A percentile compares a stretch with the other conserved stretches of the same genome.
These are phyloP conservation scores for Fusarium torulosum DNA, from an alignment of 2,329 filamentous ascomycete species.

Conservation along the genomic window DNA sequence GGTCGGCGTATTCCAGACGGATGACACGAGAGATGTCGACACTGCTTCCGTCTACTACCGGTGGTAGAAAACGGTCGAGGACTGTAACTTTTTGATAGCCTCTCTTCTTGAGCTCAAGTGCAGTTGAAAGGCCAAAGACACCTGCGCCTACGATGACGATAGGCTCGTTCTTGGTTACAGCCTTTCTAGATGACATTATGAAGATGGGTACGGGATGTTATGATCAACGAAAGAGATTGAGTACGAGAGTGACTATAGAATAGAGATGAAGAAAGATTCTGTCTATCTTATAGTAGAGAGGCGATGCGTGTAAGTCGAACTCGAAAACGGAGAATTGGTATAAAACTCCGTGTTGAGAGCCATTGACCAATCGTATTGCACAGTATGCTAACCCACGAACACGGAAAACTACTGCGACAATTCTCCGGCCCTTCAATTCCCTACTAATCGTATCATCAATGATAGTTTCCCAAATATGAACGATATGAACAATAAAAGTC, in stretches of 20 bases:
- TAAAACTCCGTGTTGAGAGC: slow-evolving; percentile 22
- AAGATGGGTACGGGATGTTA: no score
- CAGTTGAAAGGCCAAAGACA: slow-evolving; percentile 64
- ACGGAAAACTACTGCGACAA: slow-evolving; percentile 26
- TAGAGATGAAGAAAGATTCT: neutral
- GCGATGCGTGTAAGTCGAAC: slow-evolving; percentile 9
- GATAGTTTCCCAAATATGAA: neutral
- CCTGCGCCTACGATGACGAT: slow-evolving; percentile 60
- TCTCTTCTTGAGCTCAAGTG: slow-evolving; percentile 58
- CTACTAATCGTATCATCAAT: neutral
- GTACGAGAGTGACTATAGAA: neutral
- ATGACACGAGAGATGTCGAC: slow-evolving; percentile 59
- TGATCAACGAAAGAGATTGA: no score
- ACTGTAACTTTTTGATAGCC: slow-evolving; percentile 62
- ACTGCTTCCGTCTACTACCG: slow-evolving; percentile 55
- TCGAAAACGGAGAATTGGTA: slow-evolving; percentile 15
- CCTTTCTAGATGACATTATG: slow-evolving; percentile 36
- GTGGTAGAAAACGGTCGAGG: slow-evolving; percentile 57
- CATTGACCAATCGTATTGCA: slow-evolving; percentile 38
- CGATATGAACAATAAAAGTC: neutral
- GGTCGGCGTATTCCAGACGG: slow-evolving; percentile 72
- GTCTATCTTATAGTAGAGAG: neutral
- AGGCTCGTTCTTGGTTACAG: slow-evolving; percentile 41
- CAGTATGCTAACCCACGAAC: slow-evolving; percentile 8
- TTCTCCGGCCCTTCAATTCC: neutral